Base-by-base conservation (phyloP, 768 basidiomycete genomes). In the Termitomyces sp. region DNA sequence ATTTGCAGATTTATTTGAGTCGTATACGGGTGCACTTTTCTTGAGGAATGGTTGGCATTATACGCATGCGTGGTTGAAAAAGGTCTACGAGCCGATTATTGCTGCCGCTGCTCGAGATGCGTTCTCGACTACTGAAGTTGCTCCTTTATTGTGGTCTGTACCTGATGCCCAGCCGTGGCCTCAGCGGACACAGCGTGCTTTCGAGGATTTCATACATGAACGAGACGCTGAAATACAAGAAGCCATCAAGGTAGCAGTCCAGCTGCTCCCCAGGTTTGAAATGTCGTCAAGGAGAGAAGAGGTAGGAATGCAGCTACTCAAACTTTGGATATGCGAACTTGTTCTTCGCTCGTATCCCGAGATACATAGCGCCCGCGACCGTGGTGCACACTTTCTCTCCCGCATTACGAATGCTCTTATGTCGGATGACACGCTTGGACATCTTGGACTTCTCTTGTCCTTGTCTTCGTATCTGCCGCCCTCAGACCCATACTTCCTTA, bases 1-100 rank as follows among this genome's bases (percentile, higher is more conserved):
- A 3, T 63, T 71, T 12, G 70, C 68, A 7, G 68, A 72, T 53
- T 61, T 72, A 14, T 70, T 72, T 45, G 71, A 72, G 50, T 61
- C 69, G 0, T 68, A 68, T 49, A 59, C 56, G 17, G 70, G 71
- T 7, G 70, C 70, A 1, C 60, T 71, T 9, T 70, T 63, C 15
- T 51, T 66, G n/a, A 64, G 69, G 50, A 57, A 63, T 38, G 71
- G 70, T 15, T 70, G 66, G 68, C 38, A 54, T 17, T 59, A 49
- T 21, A 60, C 67, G 1, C 53, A 62, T 46, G 55, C 58, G 3
- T 71, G 69, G 69, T 62, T 72, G 5, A 52, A 58, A 21, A 52
- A 47, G 1, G 56, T 70, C 26, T 65, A 66, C 56, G 55, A 52
- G 14, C 66, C 68, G 10, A 58, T 70, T 7, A 53, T 66, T 30